phyloP scores from a whole-genome alignment of 441 rosid genomes.

The Bocquillonia castaneifolia region DNA sequence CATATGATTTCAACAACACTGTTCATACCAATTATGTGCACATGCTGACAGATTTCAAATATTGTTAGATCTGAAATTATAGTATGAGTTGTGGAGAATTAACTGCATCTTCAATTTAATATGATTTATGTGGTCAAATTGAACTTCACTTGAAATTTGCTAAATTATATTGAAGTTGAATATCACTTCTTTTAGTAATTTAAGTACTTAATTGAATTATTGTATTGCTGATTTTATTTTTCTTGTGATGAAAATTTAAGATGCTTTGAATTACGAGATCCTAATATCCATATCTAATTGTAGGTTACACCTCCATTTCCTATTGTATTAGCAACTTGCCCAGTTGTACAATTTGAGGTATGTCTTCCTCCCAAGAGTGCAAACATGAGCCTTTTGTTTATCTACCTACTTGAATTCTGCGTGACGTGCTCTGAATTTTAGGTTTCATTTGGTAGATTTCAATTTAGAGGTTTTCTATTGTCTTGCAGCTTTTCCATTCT shows the following conservation, averaged over 20 bases:
- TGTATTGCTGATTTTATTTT: neutral
- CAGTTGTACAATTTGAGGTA: conserved; percentile 74
- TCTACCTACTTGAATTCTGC: neutral
- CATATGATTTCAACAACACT: too few relatives aligned
- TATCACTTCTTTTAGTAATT: neutral
- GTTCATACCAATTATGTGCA: neutral
- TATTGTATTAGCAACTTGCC: conserved; percentile 54
- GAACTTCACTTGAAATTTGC: conserved; percentile 1
- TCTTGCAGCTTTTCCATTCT: neutral
- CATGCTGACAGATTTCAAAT: neutral
- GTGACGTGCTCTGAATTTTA: neutral
- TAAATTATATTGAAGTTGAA: neutral
- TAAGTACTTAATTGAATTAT: neutral
- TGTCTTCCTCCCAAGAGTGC: conserved; percentile 16
- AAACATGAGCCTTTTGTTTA: conserved; percentile 5
- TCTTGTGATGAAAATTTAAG: neutral
- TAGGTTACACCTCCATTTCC: conserved; percentile 85
- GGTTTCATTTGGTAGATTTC: neutral
- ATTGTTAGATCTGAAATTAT: neutral
- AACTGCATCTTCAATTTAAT: neutral
- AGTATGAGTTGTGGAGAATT: neutral
- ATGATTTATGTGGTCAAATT: neutral
- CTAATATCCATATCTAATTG: conserved; percentile 34
- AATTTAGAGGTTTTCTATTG: neutral
- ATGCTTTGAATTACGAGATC: conserved; percentile 3